Conservation (phyloP, 495 filamentous ascomycete species). For the Hypoxylon fuscum region DNA sequence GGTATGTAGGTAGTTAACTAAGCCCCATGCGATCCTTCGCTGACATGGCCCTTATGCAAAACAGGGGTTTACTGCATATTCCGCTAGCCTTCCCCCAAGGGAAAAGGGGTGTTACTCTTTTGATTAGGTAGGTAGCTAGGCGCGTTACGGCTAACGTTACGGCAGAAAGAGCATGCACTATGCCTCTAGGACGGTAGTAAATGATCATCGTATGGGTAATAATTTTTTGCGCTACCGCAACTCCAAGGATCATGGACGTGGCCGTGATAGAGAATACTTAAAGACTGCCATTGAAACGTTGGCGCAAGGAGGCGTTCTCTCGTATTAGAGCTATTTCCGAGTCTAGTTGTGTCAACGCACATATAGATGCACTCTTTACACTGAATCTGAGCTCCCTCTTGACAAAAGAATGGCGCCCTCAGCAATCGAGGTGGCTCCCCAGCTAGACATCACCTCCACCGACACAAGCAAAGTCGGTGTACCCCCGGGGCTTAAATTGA, state of each 20-base stretch:
- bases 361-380: neutral
- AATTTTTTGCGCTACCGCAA: neutral
- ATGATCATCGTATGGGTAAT: neutral
- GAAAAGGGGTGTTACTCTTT: neutral
- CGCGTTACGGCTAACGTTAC: neutral
- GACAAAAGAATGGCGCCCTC: slow-evolving; percentile 30
- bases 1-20: neutral
- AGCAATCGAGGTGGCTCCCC: slow-evolving; percentile 13
- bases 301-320: too few relatives aligned
- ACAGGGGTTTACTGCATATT: neutral
- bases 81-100: neutral
- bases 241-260: neutral
- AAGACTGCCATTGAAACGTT: too few relatives aligned
- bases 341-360: neutral
- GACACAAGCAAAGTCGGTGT: slow-evolving; percentile 19
- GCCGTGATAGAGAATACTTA: neutral
- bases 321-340: too few relatives aligned
- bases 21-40: slow-evolving; percentile 9
- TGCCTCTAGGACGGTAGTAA: neutral
- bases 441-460: slow-evolving; percentile 6
- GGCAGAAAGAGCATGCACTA: slow-evolving; percentile 1
- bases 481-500: slow-evolving; percentile 33
- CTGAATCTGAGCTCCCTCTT: neutral
- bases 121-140: slow-evolving; percentile 1
- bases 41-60: slow-evolving; percentile 8